phyloP scores from a whole-genome alignment of 306 rosid species.

The Oemleria cerasiformis region DNA sequence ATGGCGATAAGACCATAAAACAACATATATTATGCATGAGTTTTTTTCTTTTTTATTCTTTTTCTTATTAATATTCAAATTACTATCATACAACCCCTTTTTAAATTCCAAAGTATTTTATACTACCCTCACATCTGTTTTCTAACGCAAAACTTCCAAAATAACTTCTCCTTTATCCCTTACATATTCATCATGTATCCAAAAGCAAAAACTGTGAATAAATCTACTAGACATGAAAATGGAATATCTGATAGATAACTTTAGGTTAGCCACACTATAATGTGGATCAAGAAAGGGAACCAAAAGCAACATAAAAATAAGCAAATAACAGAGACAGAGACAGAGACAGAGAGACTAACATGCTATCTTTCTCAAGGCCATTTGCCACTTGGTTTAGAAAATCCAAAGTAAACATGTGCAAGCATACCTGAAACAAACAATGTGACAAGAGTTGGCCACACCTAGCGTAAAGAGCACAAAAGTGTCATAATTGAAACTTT shows the following conservation, averaged over 20 bases:
- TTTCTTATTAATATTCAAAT: background rate
- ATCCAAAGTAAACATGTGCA: slow-evolving; percentile 95
- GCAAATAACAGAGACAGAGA: slow-evolving; percentile 8
- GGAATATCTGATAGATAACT: too few species aligned
- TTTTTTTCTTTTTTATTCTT: background rate
- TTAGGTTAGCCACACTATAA: too few species aligned
- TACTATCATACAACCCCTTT: background rate
- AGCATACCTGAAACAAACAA: slow-evolving; percentile 74
- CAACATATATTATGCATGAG: background rate
- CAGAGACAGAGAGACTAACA: slow-evolving; percentile 44
- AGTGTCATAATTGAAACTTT: background rate
- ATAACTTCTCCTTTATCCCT: background rate
- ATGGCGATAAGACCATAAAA: background rate
- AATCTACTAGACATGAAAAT: background rate
- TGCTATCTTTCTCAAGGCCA: slow-evolving; percentile 98
- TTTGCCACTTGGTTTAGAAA: slow-evolving; percentile 96
- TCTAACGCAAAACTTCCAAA: background rate
- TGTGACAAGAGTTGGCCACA: slow-evolving; percentile 16
- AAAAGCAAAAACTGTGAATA: too few species aligned
- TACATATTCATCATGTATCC: background rate
- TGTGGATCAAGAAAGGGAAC: slow-evolving; percentile 4
- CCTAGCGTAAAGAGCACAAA: background rate
- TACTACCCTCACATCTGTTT: background rate
- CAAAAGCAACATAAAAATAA: too few species aligned
- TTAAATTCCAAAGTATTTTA: too few species aligned